Percentiles rank a stretch among this genome's conserved stretches.
phyloP scores from a whole-genome alignment of 176 grass and related monocot species.

The Calamus simplicifolius region DNA sequence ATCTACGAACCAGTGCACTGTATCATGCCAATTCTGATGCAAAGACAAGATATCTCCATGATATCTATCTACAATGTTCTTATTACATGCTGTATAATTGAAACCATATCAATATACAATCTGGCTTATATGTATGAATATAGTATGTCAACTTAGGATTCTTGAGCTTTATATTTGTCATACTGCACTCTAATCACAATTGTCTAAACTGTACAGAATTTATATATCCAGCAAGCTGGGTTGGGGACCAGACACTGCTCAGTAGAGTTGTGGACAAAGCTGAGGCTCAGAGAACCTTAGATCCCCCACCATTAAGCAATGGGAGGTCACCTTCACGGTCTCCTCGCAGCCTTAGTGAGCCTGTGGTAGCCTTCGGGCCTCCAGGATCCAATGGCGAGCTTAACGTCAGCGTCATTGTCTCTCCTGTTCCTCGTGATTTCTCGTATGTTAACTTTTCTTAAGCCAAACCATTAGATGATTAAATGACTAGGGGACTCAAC shows the following conservation, averaged over 20 bases:
- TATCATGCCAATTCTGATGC: no score
- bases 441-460: slow-evolving; percentile 28
- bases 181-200: no score
- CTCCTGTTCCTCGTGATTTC: slow-evolving; percentile 67
- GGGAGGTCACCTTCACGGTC: slow-evolving; percentile 1
- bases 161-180: no score
- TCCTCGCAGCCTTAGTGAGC: slow-evolving; percentile 37
- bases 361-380: slow-evolving; percentile 75
- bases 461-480: no score
- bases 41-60: no score
- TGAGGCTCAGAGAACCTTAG: slow-evolving; percentile 66
- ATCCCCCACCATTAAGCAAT: slow-evolving; percentile 39
- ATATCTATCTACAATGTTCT: no score
- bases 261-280: slow-evolving; percentile 52
- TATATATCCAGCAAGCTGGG: slow-evolving; percentile 90
- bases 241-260: slow-evolving; percentile 80
- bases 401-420: slow-evolving; percentile 85
- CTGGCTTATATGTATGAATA: neutral
- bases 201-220: slow-evolving; percentile 40
- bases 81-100: no score
- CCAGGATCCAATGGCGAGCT: slow-evolving; percentile 81
- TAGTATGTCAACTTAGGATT: neutral
- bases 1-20: no score
- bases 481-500: no score
- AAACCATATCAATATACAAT: no score